Percentiles rank a stretch among this genome's conserved stretches.
phyloP scores from a whole-genome alignment of 164 flowering plant species.

The Houttuynia cordata region DNA sequence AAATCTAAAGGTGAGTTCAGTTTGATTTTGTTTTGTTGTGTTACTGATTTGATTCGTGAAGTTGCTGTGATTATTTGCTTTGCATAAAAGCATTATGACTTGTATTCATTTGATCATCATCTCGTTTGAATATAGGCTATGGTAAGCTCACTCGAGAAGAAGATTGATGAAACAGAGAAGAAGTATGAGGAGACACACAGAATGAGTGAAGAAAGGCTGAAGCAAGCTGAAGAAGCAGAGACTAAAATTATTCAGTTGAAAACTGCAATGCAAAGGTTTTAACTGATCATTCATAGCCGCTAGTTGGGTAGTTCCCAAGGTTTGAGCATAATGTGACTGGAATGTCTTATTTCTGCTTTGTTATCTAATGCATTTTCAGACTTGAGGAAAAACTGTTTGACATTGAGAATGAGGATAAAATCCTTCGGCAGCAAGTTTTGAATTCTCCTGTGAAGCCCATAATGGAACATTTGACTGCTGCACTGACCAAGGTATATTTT shows the following conservation, averaged over 20 bases:
- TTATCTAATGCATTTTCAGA: slow-evolving; percentile 20
- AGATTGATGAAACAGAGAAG: slow-evolving; percentile 84
- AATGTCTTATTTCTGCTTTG: neutral
- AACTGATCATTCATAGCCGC: neutral
- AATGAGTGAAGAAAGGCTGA: slow-evolving; percentile 81
- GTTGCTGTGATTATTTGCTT: neutral
- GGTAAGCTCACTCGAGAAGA: slow-evolving; percentile 57
- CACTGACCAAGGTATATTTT: slow-evolving; percentile 25
- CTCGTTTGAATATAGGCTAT: slow-evolving; percentile 12
- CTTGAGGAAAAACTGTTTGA: slow-evolving; percentile 76
- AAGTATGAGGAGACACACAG: slow-evolving; percentile 69
- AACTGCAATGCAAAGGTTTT: slow-evolving; percentile 73
- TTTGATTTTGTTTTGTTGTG: neutral
- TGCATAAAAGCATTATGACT: too few relatives aligned
- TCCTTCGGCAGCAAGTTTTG: slow-evolving; percentile 57
- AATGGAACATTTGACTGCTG: slow-evolving; percentile 33
- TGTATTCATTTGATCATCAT: neutral
- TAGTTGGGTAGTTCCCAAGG: too few relatives aligned
- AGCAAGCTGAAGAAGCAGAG: slow-evolving; percentile 87
- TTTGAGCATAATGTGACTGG: neutral
- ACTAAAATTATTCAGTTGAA: slow-evolving; percentile 65
- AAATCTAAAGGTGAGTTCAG: slow-evolving; percentile 23
- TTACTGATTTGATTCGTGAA: neutral
- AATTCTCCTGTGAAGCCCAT: slow-evolving; percentile 41
- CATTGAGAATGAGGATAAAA: slow-evolving; percentile 71